Conservation (phyloP, 768 basidiomycete genomes). For the Amanita pallidorosea region DNA sequence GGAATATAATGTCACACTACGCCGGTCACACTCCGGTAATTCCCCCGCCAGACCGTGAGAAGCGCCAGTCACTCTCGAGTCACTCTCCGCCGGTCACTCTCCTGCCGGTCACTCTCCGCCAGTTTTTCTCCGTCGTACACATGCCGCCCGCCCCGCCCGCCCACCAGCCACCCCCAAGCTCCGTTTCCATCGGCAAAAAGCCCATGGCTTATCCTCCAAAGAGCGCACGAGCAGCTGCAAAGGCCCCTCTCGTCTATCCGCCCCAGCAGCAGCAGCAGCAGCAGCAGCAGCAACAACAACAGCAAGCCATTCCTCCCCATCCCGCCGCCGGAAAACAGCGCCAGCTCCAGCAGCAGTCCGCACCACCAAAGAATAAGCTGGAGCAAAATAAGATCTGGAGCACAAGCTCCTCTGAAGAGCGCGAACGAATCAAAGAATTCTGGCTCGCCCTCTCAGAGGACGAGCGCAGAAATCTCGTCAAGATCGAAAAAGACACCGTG, state of each 20-base stretch:
- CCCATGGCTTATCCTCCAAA: conserved; percentile 68
- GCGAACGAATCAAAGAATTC: conserved; percentile 96
- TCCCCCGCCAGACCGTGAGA: neutral
- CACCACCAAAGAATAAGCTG: conserved; percentile 25
- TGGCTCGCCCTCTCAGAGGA: conserved; percentile 92
- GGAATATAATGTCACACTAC: neutral
- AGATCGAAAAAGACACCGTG: conserved; percentile 97
- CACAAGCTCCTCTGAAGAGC: conserved; percentile 83
- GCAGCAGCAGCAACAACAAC: conserved; percentile 13
- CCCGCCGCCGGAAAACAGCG: conserved; percentile 32
- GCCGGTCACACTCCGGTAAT: neutral
- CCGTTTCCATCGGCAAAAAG: conserved; percentile 85
- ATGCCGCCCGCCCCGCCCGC: conserved; percentile 20
- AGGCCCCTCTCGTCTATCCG: conserved; percentile 33
- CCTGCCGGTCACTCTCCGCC: neutral
- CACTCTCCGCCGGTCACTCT: neutral
- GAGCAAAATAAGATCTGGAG: conserved; percentile 83
- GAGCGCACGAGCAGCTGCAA: conserved; percentile 36
- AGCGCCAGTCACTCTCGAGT: neutral
- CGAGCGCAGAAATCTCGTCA: conserved; percentile 85
- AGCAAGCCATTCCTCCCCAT: conserved; percentile 22
- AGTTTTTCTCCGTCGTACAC: conserved; percentile 7
- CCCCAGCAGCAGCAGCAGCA: conserved; percentile 26
- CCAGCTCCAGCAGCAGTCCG: conserved; percentile 21
- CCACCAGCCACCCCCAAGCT: conserved; percentile 46